These are phyloP conservation scores for Spirogloea muscicola DNA, from an alignment of 139 green algal species.

Conservation along the genomic window DNA sequence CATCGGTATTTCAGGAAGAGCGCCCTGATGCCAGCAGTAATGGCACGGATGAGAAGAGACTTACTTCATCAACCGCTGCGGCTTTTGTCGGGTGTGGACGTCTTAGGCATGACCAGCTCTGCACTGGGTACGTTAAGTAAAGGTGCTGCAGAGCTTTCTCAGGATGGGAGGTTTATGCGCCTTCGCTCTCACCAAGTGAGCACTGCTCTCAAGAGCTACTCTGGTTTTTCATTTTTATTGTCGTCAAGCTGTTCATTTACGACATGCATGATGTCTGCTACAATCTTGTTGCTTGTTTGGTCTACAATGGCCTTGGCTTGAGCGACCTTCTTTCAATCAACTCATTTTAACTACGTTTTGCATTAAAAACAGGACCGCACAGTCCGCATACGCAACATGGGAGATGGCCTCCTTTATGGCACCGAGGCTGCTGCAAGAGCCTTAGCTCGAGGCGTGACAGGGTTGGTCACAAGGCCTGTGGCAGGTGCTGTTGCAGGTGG, in stretches of 20 bases:
- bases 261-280: too few relatives aligned
- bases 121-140: conserved; percentile 28
- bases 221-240: too few relatives aligned
- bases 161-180: conserved; percentile 48
- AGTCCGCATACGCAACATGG: conserved; percentile 23
- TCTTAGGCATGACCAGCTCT: conserved; percentile 38
- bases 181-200: conserved; percentile 11
- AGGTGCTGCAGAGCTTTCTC: conserved; percentile 25
- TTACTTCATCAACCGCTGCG: conserved; percentile 41
- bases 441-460: conserved; percentile 65
- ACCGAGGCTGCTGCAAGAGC: conserved; percentile 56
- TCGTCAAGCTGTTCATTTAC: too few relatives aligned
- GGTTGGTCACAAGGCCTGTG: conserved; percentile 78
- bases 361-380: too few relatives aligned
- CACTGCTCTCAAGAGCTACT: too few relatives aligned
- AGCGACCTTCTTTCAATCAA: too few relatives aligned
- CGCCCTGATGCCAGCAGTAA: background rate
- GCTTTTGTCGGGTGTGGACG: conserved; percentile 33
- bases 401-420: conserved; percentile 71
- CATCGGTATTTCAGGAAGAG: background rate
- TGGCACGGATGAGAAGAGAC: conserved; percentile 11
- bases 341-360: too few relatives aligned
- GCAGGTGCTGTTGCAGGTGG: conserved; percentile 68
- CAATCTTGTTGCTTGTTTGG: too few relatives aligned
- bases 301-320: too few relatives aligned